These are phyloP conservation scores for Sclerotiophoma versabilis DNA, from an alignment of 2,329 filamentous ascomycete species.

Conservation along the genomic window DNA sequence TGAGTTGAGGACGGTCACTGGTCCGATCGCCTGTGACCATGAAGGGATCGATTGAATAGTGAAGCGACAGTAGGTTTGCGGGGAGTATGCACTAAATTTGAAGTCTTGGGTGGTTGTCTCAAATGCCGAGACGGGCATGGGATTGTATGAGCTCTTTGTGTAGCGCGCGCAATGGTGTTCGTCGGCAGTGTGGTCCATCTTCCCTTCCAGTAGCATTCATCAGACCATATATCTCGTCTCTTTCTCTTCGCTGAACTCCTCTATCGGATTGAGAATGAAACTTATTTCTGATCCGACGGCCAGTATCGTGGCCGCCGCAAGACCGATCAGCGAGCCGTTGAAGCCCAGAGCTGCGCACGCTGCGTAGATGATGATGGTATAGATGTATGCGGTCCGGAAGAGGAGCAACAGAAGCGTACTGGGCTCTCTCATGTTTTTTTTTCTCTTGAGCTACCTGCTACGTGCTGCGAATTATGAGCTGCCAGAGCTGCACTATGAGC, in stretches of 20 bases:
- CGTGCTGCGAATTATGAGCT: too few species aligned
- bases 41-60: not conserved
- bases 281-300: slow-evolving; percentile 5
- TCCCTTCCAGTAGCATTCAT: not conserved
- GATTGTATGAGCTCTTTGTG: too few species aligned
- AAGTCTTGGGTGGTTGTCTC: too few species aligned
- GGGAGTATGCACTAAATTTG: too few species aligned
- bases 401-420: slow-evolving; percentile 6
- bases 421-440: not conserved
- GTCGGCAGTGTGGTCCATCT: too few species aligned
- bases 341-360: slow-evolving; percentile 6
- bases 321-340: not conserved
- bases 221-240: slow-evolving; percentile 8
- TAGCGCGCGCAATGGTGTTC: too few species aligned
- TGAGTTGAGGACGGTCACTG: not conserved
- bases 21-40: not conserved
- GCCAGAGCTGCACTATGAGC: too few species aligned
- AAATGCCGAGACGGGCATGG: too few species aligned
- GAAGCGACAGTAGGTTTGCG: too few species aligned
- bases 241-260: not conserved
- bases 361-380: slow-evolving; percentile 7
- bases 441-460: too few species aligned
- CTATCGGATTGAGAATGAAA: not conserved
- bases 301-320: slow-evolving; percentile 2
- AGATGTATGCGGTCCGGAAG: slow-evolving; percentile 12